phyloP scores from a whole-genome alignment of 768 basidiomycete species.

The Tephrocybe sp. region DNA sequence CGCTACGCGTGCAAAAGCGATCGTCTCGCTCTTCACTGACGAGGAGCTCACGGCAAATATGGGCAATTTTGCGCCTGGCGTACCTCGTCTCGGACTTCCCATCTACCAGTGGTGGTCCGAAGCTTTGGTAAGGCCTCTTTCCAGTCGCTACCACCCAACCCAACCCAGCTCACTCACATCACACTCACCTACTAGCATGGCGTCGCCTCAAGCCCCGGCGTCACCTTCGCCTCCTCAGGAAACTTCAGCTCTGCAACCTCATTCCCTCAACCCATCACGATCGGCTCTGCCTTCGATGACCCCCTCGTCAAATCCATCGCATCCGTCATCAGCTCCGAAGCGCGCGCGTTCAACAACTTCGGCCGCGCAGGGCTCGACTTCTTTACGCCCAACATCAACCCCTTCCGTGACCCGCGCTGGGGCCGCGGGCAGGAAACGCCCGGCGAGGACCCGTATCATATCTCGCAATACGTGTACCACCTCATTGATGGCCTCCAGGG shows the following conservation, averaged over 20 bases:
- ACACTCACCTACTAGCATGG: conserved; percentile 39
- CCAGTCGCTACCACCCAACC: neutral
- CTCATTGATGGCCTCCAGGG: conserved; percentile 56
- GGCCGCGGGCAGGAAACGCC: conserved; percentile 62
- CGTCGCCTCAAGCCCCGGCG: conserved; percentile 50
- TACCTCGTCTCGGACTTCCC: conserved; percentile 53
- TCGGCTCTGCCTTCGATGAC: conserved; percentile 57
- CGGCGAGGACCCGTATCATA: conserved; percentile 56
- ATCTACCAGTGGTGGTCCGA: conserved; percentile 63
- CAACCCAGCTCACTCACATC: neutral
- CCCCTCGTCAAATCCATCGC: conserved; percentile 47
- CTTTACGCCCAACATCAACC: conserved; percentile 56
- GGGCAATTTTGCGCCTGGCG: conserved; percentile 46
- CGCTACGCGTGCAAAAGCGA: conserved; percentile 44
- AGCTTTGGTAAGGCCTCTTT: conserved; percentile 38
- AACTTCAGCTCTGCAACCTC: conserved; percentile 57
- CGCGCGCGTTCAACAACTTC: conserved; percentile 55
- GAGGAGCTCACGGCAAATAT: conserved; percentile 51
- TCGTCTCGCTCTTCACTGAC: conserved; percentile 47
- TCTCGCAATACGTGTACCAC: conserved; percentile 50
- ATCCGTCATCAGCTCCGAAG: conserved; percentile 52
- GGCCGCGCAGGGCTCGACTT: conserved; percentile 52
- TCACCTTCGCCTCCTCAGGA: conserved; percentile 45
- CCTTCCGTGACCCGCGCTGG: conserved; percentile 65
- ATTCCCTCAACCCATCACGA: conserved; percentile 54